Conservation (phyloP, 2,329 filamentous ascomycete species). For the Plectosphaerella sp. region DNA sequence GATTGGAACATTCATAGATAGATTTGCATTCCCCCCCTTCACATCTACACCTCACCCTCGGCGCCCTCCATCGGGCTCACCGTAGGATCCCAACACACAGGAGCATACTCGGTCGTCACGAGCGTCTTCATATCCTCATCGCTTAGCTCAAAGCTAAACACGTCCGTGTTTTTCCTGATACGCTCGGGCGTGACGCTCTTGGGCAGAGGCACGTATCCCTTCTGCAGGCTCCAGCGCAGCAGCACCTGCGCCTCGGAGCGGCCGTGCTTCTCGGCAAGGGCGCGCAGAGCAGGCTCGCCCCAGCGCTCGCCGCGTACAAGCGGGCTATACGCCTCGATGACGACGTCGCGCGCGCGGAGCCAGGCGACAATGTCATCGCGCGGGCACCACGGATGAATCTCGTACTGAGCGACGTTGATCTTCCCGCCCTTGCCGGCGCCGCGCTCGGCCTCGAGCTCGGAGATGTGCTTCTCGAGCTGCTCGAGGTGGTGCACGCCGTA, state of each 20-base stretch:
- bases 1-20: too few species aligned
- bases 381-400: slow-evolving; percentile 84
- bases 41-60: not conserved
- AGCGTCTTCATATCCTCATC: slow-evolving; percentile 47
- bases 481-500: slow-evolving; percentile 60
- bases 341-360: slow-evolving; percentile 60
- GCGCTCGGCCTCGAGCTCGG: slow-evolving; percentile 56
- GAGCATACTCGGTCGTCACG: slow-evolving; percentile 47
- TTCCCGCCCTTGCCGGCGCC: slow-evolving; percentile 63
- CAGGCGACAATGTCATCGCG: slow-evolving; percentile 76
- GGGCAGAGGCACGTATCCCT: slow-evolving; percentile 67
- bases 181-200: slow-evolving; percentile 67
- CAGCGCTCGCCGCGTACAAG: slow-evolving; percentile 65
- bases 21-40: too few species aligned
- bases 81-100: slow-evolving; percentile 54
- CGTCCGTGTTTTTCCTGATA: slow-evolving; percentile 58
- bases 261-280: slow-evolving; percentile 65
- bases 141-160: slow-evolving; percentile 53
- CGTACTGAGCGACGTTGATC: slow-evolving; percentile 81
- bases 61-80: slow-evolving; percentile 35
- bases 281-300: slow-evolving; percentile 60
- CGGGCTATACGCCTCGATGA: slow-evolving; percentile 60
- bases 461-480: slow-evolving; percentile 55
- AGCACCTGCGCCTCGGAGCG: slow-evolving; percentile 75
- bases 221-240: slow-evolving; percentile 78